A percentile compares a stretch with the other conserved stretches of the same genome.
Conservation (phyloP, 768 basidiomycete genomes). For the Mycena kentingensis region DNA sequence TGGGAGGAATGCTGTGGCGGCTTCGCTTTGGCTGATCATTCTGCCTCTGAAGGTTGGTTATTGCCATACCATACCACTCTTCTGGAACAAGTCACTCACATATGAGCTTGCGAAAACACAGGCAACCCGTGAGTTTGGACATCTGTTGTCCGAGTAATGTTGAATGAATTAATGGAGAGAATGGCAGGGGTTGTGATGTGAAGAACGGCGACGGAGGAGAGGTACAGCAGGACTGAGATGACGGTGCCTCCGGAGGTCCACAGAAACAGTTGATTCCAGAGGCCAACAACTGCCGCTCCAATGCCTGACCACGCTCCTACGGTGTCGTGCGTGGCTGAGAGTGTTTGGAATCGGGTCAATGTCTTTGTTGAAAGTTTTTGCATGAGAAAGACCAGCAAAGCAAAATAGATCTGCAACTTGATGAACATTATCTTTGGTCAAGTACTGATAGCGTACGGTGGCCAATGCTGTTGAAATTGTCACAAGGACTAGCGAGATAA, state of each 20-base stretch:
- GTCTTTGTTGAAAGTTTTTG: slow-evolving; percentile 21
- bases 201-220: slow-evolving; percentile 21
- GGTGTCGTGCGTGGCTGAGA: slow-evolving; percentile 26
- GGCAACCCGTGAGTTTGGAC: background rate
- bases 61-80: too few species aligned
- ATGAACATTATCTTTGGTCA: too few species aligned
- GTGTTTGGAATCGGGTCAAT: slow-evolving; percentile 4
- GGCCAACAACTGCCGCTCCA: slow-evolving; percentile 19
- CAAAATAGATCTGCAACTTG: slow-evolving; percentile 9
- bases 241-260: slow-evolving; percentile 14
- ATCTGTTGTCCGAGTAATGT: background rate
- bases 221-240: slow-evolving; percentile 20
- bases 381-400: slow-evolving; percentile 20
- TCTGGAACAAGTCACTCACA: too few species aligned
- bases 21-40: too few species aligned
- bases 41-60: too few species aligned
- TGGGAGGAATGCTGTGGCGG: too few species aligned
- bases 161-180: slow-evolving; percentile 19
- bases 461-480: too few species aligned
- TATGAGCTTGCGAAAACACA: too few species aligned
- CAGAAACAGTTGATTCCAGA: slow-evolving; percentile 21
- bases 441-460: too few species aligned
- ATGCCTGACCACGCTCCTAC: slow-evolving; percentile 25
- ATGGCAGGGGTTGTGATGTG: slow-evolving; percentile 26
- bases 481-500: too few species aligned